A percentile compares a stretch with the other conserved stretches of the same genome.
Conservation (phyloP, 2,329 filamentous ascomycete genomes). For the Fusarium concolor region DNA sequence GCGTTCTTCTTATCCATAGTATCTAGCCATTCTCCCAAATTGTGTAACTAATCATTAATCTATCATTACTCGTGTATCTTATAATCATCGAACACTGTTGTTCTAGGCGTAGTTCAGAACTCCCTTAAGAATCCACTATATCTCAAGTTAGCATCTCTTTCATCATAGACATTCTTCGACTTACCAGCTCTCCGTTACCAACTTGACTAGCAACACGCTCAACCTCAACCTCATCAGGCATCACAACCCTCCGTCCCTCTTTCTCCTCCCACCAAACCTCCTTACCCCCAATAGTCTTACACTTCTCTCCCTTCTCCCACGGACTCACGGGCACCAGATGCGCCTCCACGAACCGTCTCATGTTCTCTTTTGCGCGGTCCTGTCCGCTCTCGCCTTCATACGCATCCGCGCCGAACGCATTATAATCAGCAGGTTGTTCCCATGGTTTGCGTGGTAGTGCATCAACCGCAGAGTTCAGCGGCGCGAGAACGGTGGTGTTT, state of each 20-base stretch:
- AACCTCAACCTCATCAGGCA: conserved; percentile 85
- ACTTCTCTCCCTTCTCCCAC: conserved; percentile 76
- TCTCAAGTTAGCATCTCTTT: conserved; percentile 1
- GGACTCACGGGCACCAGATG: conserved; percentile 82
- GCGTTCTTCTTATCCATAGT: neutral
- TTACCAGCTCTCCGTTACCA: conserved; percentile 84
- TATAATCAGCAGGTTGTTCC: no score
- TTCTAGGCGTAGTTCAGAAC: conserved; percentile 59
- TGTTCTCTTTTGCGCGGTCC: conserved; percentile 79
- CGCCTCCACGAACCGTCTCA: conserved; percentile 84
- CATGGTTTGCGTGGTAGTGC: no score
- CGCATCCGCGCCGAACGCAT: no score
- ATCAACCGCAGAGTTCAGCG: no score
- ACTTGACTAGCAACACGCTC: conserved; percentile 79
- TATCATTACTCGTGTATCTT: conserved; percentile 35
- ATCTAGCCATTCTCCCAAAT: neutral
- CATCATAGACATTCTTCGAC: conserved; percentile 37
- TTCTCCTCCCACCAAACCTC: conserved; percentile 86
- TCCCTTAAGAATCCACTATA: conserved; percentile 72
- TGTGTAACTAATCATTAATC: conserved; percentile 12
- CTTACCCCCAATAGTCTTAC: conserved; percentile 70
- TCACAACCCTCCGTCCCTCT: conserved; percentile 75
- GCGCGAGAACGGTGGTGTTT: no score
- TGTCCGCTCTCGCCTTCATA: no score
- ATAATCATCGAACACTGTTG: neutral